Conservation (phyloP, 805 yeast species). For the Monosporozyma yasuniensis region DNA sequence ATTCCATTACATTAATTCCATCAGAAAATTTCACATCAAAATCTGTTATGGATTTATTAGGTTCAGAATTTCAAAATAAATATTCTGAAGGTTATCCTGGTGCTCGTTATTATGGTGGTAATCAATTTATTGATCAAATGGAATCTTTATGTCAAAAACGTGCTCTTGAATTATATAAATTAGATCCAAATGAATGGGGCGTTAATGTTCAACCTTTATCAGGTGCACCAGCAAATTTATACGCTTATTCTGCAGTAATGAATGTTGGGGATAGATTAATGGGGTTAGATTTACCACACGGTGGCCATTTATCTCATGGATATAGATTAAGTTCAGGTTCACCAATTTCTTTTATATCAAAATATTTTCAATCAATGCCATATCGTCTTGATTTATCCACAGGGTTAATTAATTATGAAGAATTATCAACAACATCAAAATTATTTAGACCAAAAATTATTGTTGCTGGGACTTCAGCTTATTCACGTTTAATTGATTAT, state of each 20-base stretch:
- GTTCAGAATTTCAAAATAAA: slow-evolving; percentile 95
- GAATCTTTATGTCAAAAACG: slow-evolving; percentile 85
- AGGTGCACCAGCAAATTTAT: slow-evolving; percentile 95
- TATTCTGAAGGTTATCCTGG: slow-evolving; percentile 99
- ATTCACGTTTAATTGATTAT: slow-evolving; percentile 85
- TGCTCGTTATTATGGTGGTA: slow-evolving; percentile 96
- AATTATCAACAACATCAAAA: slow-evolving; percentile 68
- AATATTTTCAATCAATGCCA: slow-evolving; percentile 96
- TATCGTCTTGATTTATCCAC: slow-evolving; percentile 80
- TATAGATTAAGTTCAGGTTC: slow-evolving; percentile 78
- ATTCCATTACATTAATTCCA: slow-evolving; percentile 86
- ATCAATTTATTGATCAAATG: slow-evolving; percentile 85
- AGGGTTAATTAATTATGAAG: slow-evolving; percentile 88
- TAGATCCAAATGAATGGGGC: slow-evolving; percentile 84
- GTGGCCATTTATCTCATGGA: slow-evolving; percentile 97
- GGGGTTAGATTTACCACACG: slow-evolving; percentile 98
- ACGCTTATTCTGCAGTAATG: slow-evolving; percentile 82
- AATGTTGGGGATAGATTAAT: slow-evolving; percentile 86
- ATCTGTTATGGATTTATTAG: slow-evolving; percentile 88
- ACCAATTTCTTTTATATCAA: slow-evolving; percentile 85
- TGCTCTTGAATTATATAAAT: slow-evolving; percentile 74
- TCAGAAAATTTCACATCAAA: slow-evolving; percentile 94
- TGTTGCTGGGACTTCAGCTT: slow-evolving; percentile 97
- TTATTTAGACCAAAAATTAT: slow-evolving; percentile 90
- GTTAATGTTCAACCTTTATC: slow-evolving; percentile 93